Conservation (phyloP, 1,284 basidiomycete species). For the Cronartium quercuum region DNA sequence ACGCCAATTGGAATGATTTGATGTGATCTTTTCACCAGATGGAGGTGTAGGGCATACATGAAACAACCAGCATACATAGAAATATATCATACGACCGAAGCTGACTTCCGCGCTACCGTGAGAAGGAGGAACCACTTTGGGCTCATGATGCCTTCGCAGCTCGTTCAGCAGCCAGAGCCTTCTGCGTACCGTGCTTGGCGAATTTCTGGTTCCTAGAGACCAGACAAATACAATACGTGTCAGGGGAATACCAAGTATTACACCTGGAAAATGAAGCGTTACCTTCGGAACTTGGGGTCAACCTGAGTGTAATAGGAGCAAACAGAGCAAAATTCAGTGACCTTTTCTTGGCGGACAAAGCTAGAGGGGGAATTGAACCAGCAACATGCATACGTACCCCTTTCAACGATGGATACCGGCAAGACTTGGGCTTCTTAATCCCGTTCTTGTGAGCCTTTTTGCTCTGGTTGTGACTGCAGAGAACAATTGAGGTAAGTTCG, state of each 20-base stretch:
- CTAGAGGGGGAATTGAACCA: not conserved
- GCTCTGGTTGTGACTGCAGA: constrained; percentile 35
- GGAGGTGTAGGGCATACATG: not conserved
- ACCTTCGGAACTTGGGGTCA: constrained; percentile 36
- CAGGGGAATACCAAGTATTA: too few relatives aligned
- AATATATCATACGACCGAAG: constrained; percentile 1
- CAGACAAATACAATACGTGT: too few relatives aligned
- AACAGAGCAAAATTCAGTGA: too few relatives aligned
- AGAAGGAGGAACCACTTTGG: not conserved
- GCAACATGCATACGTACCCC: constrained; percentile 5
- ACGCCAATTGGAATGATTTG: not conserved
- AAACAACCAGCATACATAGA: too few relatives aligned
- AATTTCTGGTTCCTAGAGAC: constrained; percentile 39
- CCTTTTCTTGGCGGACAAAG: not conserved
- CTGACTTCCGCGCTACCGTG: not conserved
- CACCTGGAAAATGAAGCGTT: too few relatives aligned
- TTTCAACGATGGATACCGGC: constrained; percentile 37
- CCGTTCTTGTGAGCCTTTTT: constrained; percentile 38
- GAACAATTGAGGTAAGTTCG: not conserved
- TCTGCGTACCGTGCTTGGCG: constrained; percentile 32
- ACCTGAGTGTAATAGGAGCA: not conserved
- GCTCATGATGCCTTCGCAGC: constrained; percentile 16
- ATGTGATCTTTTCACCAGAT: not conserved
- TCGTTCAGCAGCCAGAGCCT: constrained; percentile 23
- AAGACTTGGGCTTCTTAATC: constrained; percentile 14